These are phyloP conservation scores for Colletotrichum higginsianum DNA, from an alignment of 2,329 filamentous ascomycete genomes.

Conservation along the genomic window DNA sequence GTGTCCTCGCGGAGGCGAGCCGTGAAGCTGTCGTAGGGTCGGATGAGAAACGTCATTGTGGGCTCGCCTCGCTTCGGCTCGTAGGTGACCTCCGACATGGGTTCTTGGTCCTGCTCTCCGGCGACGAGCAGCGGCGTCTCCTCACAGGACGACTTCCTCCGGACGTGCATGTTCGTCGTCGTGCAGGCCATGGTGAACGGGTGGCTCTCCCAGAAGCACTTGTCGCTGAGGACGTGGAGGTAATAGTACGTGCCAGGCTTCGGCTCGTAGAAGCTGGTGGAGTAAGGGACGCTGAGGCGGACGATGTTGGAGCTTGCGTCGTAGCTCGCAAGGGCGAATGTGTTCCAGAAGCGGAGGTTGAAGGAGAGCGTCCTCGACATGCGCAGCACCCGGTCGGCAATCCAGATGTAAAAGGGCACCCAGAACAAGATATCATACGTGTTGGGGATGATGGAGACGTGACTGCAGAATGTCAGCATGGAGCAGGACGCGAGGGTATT, in stretches of 20 bases:
- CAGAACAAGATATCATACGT: conserved; percentile 66
- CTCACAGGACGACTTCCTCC: conserved; percentile 48
- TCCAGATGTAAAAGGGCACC: conserved; percentile 65
- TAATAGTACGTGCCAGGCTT: conserved; percentile 62
- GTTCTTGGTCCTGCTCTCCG: conserved; percentile 19
- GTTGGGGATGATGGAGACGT: conserved; percentile 68
- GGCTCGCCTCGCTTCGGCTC: conserved; percentile 28
- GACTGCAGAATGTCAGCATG: conserved; percentile 48
- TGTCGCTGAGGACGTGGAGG: conserved; percentile 57
- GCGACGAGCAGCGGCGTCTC: conserved; percentile 52
- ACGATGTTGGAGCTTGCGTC: conserved; percentile 58
- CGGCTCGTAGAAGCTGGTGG: conserved; percentile 52
- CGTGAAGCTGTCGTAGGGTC: conserved; percentile 63
- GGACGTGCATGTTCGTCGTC: conserved; percentile 21
- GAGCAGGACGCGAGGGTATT: not conserved
- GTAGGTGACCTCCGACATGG: conserved; percentile 30
- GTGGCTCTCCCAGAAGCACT: conserved; percentile 64
- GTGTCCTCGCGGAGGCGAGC: conserved; percentile 53
- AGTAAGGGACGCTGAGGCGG: conserved; percentile 56
- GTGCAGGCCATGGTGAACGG: conserved; percentile 62
- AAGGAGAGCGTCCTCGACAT: conserved; percentile 58
- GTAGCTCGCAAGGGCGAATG: conserved; percentile 53
- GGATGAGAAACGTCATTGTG: conserved; percentile 60
- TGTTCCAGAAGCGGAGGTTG: conserved; percentile 56
- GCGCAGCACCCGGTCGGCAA: conserved; percentile 63